Evolutionary conservation across 441 rosid species (phyloP), one percentile per base, ranked within the genome.

Genomic region (Populus hybrid): DNA sequence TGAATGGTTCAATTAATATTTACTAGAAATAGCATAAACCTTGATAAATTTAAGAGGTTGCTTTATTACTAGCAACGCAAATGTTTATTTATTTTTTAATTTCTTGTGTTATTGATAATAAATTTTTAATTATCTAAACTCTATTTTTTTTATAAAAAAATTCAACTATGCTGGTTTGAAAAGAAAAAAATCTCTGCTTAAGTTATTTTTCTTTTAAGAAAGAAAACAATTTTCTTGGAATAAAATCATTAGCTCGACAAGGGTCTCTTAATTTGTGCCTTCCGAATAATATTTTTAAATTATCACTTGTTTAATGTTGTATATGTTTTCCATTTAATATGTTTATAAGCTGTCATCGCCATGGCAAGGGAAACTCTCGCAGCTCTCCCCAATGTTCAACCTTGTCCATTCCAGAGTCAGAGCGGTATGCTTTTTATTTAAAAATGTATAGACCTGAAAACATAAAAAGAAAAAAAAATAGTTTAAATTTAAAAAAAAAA

Each of bases 281-380:
- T 21, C 10, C 42, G 4, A 30, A 30, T 30, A 8, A 18, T 11
- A 30, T 12, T 6, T 26, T 14, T 5, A 61, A 3, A 2, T 34
- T 1, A 11, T 4, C 16, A 32, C 8, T 35, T 35, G 38, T n/a
- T n/a, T 34, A 10, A 8, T 12, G 9, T 30, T n/a, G 6, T 20
- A 12, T 30, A 14, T 30, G 32, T 3, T 30, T 30, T 30, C 32
- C 32, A 30, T 6, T 42, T 11, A 24, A 10, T 24, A 26, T 26
- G 53, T 32, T 5, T 35, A 9, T 30, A 30, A 12, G 78, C 77
- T 79, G 81, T 81, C 80, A 79, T 11, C 8, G 38, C 38, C 38
- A 30, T 30, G 32, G 32, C 8, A 6, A 69, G 81, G 81, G 18
- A 53, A 78, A 67, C 75, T 50, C 9, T 20, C 21, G 30, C 67